These are phyloP conservation scores for Paracamarosporium sp. DNA, from an alignment of 2,329 filamentous ascomycete species.

Conservation along the genomic window DNA sequence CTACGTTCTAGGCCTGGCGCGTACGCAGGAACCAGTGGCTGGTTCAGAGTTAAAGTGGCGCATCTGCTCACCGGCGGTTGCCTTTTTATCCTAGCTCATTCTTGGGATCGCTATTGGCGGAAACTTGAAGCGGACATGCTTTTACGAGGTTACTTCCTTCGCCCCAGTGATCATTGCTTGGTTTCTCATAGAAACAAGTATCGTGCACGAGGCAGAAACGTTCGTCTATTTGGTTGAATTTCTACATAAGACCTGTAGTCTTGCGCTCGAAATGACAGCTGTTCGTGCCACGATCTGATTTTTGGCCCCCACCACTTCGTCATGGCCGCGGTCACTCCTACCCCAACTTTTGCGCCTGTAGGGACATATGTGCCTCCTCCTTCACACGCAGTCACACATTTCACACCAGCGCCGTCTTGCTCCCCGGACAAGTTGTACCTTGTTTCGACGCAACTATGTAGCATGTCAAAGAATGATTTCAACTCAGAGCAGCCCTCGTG, in stretches of 20 bases:
- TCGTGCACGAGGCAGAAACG: neutral
- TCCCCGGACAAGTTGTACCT: neutral
- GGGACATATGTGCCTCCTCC: neutral
- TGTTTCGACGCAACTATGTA: neutral
- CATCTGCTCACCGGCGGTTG: neutral
- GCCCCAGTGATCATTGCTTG: neutral
- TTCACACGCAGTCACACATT: neutral
- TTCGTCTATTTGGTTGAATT: neutral
- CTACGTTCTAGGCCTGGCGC: neutral
- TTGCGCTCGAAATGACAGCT: neutral
- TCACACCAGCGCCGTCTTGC: neutral
- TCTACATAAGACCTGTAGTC: neutral
- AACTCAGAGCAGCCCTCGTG: neutral
- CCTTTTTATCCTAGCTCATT: neutral
- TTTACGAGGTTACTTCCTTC: neutral
- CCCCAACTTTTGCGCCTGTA: neutral
- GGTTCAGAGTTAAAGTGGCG: neutral
- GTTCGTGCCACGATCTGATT: neutral
- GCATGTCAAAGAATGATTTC: neutral
- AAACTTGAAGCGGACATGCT: neutral
- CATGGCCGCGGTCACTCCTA: neutral
- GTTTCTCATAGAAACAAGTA: neutral
- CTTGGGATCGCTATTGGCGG: neutral
- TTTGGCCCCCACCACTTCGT: neutral
- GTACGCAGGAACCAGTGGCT: neutral